These are phyloP conservation scores for Globisporangium emineosum DNA, from an alignment of 352 stramenopile genomes.

Conservation along the genomic window DNA sequence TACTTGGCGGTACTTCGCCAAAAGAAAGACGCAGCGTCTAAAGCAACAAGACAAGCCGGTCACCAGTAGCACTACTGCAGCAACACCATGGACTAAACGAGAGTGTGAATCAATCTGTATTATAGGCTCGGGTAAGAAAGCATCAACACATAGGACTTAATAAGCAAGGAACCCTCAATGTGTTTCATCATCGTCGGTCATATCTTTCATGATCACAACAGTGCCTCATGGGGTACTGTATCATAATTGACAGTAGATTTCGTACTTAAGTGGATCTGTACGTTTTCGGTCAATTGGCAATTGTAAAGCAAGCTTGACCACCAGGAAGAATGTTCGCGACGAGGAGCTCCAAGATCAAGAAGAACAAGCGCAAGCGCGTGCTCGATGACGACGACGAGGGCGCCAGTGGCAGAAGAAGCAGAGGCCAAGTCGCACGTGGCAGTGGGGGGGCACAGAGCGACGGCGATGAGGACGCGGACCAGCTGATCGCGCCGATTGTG, in stretches of 20 bases:
- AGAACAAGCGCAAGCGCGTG: slow-evolving; percentile 24
- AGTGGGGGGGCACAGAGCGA: neutral
- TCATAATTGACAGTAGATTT: too few species aligned
- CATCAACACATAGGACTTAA: too few species aligned
- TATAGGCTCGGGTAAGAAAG: neutral
- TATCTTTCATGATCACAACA: too few species aligned
- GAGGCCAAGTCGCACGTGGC: neutral
- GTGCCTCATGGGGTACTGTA: too few species aligned
- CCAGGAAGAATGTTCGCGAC: slow-evolving; percentile 23
- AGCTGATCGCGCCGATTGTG: slow-evolving; percentile 24
- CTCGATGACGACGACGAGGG: slow-evolving; percentile 9
- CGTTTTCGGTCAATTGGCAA: too few species aligned
- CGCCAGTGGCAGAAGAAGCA: neutral
- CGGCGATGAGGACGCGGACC: slow-evolving; percentile 18
- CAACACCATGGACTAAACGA: neutral
- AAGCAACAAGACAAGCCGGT: neutral
- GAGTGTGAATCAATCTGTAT: neutral
- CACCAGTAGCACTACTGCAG: neutral
- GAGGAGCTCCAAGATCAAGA: slow-evolving; percentile 19
- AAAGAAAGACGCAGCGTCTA: neutral
- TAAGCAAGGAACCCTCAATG: too few species aligned
- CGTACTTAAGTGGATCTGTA: too few species aligned
- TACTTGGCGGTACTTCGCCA: slow-evolving; percentile 3
- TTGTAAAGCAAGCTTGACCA: too few species aligned
- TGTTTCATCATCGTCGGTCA: too few species aligned